Evolutionary conservation across 441 rosid species (phyloP), one percentile per base, ranked within the genome.

Genomic region (Macaranga tanarius): DNA sequence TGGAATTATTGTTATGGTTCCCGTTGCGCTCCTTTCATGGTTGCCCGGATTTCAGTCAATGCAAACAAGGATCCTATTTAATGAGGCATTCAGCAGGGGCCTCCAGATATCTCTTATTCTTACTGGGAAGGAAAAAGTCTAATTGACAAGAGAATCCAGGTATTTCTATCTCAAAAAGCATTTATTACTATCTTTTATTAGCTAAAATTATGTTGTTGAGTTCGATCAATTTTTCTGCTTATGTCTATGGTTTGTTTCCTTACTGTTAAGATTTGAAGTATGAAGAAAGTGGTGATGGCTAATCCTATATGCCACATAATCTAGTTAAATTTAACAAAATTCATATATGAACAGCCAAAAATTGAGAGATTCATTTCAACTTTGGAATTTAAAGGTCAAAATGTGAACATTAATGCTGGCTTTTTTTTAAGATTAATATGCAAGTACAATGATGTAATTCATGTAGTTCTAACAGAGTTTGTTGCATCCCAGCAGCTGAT

Each of bases 21-120:
- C 99, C 1, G 88, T 94, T 62, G 99, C 94, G 28, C 79, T 91
- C 68, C 63, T 95, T 67, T 89, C 97, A 10, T 95, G 99, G 99
- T 77, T 89, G 88, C 99, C 99, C 56, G 99, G 97, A 38, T 88
- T 90, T 76, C 97, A 91, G 78, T 84, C 93, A 3, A 92, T 95
- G 99, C 97, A 95, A 85, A 90, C 97, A 7, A 88, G 97, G 89
- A 87, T 92, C 75, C 80, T 95, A 68, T 95, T 94, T 75, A 94
- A 94, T 72, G 92, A 92, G 76, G 97, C 97, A 47, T 94, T 94
- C 72, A 94, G 95, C 86, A 83, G 94, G 61, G 99, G 97, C 26
- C 97, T 95, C 51, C 88, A 92, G 22, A 90, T 95, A 75, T 87
- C 85, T 81, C 92, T 87, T 81, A 87, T 94, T 74, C 79, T 94